Conservation (phyloP, 139 green algal species). For the Coelastrella sp. region DNA sequence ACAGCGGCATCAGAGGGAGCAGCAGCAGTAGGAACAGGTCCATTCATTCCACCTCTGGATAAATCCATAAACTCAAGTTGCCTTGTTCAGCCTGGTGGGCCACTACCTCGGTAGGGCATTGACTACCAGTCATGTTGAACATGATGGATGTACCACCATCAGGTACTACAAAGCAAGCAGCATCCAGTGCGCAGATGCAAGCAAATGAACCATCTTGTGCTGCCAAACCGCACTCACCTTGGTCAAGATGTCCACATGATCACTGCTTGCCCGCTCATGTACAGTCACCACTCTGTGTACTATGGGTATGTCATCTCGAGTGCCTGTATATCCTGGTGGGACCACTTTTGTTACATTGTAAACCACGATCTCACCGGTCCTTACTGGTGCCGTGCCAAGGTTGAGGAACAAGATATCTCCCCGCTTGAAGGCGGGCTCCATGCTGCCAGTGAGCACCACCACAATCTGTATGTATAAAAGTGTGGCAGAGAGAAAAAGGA, state of each 20-base stretch:
- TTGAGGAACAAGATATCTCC: conserved; percentile 98
- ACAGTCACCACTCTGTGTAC: conserved; percentile 95
- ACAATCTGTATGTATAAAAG: conserved; percentile 81
- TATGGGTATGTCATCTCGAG: conserved; percentile 93
- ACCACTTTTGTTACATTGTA: background rate
- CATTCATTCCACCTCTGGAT: no score
- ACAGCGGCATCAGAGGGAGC: background rate
- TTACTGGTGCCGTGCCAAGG: conserved; percentile 73
- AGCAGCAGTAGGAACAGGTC: background rate
- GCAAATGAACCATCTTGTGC: background rate
- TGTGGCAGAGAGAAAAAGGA: no score
- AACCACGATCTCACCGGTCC: conserved; percentile 46
- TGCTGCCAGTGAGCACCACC: conserved; percentile 96
- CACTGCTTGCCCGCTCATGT: conserved; percentile 65
- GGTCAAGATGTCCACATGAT: conserved; percentile 86
- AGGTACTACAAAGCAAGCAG: no score
- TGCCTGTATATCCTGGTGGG: background rate
- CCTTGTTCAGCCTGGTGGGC: no score
- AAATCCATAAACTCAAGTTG: no score
- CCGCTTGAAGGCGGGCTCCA: conserved; percentile 96
- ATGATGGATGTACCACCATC: no score
- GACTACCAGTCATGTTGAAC: no score
- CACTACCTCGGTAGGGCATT: no score
- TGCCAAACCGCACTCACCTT: conserved; percentile 65
- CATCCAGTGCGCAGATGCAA: no score